Base-by-base conservation (phyloP, 257 asterid species). In the Phtheirospermum japonicum region DNA sequence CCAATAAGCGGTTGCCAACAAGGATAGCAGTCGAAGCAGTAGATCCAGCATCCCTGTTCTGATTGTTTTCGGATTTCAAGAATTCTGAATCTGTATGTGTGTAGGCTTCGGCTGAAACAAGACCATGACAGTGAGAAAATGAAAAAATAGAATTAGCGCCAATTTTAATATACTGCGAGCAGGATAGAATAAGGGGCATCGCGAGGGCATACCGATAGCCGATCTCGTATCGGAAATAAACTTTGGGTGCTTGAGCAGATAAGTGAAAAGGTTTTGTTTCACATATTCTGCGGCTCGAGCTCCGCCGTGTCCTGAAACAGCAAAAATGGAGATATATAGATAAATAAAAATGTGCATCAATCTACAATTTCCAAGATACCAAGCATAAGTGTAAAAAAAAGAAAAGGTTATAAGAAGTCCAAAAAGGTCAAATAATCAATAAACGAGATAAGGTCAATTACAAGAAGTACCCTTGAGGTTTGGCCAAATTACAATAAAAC, bases 11-110 rank as follows among this genome's bases (percentile, higher is more conserved):
- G 63, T 85, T 85, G 30, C 97, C 99, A 48, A 92, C 97, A 43
- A 92, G 99, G 50, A 92, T 89, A 49, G 99, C 99, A 59, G 99
- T 92, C 34, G 99, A 92, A 71, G 99, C 99, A 70, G 99, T 92
- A 5, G 99, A 92, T 39, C 99, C 99, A 71, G 99, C 97, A 75
- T 92, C 97, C 58, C 89, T 83, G 66, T 85, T 84, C 72, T 89
- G 96, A 76, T 53, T 81, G 73, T 82, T 82, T 71, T 92, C 99
- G 0, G 89, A 89, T 76, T 92, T 86, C 79, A 92, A 80, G 71
- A 92, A 92, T 68, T 92, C 99, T 0, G 99, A 84, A 75, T 92
- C 99, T 8, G 99, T 92, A 19, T 83, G 90, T 62, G 77, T 80
- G 76, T 86, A 92, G 8, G 99, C 91, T 64, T 89, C 97, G 65